Base-by-base conservation (phyloP, 2,329 filamentous ascomycete species). In the Epicoccum nigrum region DNA sequence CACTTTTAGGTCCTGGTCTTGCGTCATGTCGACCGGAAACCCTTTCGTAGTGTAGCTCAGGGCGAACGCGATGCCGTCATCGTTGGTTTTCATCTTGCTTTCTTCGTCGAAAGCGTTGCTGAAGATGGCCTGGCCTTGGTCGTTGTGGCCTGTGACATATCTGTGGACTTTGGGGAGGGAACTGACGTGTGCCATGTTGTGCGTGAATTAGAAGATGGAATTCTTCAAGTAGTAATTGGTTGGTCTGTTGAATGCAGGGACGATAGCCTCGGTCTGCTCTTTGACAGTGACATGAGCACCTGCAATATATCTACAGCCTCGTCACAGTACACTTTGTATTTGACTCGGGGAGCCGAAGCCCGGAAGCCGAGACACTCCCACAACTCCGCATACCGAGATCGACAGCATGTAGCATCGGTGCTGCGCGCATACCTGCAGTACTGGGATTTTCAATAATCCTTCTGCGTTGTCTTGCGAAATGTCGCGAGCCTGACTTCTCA, bases 1-100 rank as follows among this genome's bases (percentile, higher is more conserved):
- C 7, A 72, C 68, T 7, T 65, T 58, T 13, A 83, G 67, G 61
- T 84, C 81, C 45, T 72, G 62, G 51, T 79, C 74, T 17, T 69
- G 56, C 56, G 73, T 71, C 55, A 84, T 70, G 40, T 77, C 63
- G 23, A 78, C 74, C 1, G 81, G 81, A 44, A 76, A 77, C 38
- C 72, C 65, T 38, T 76, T 74, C 4, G 81, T 79, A 7, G 77
- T 76, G 66, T 82, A 83, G 51, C 72, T 74, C 25, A 82, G 75
- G 23, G 72, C 74, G 59, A 82, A 82, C 13, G 70, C 72, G 27
- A 79, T 76, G 31, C 76, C 75, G 55, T 79, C 76, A 54, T 65
- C 74, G 64, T 69, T 74, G 63, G 59, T 54, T 56, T 61, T 63
- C 69, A 73, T 71, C 25, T 62, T 66, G 50, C 61, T 69, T 45